These are phyloP conservation scores for Candida alai DNA, from an alignment of 805 yeast genomes.

Conservation along the genomic window DNA sequence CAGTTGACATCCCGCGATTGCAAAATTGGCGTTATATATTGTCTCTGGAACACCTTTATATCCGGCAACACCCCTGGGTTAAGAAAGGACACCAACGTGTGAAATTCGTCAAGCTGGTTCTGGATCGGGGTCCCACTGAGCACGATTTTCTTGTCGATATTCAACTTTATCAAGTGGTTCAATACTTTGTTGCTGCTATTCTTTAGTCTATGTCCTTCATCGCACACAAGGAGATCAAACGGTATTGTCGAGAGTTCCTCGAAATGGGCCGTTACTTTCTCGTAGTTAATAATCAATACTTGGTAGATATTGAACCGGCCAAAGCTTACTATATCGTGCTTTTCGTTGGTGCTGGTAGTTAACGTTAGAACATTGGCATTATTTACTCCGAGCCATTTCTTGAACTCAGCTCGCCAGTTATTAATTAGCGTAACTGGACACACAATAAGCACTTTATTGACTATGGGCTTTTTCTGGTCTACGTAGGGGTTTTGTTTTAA, in stretches of 20 bases:
- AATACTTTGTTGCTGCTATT: constrained; percentile 68
- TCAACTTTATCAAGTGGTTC: constrained; percentile 52
- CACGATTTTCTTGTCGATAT: constrained; percentile 55
- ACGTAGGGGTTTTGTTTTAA: constrained; percentile 56
- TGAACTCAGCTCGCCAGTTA: constrained; percentile 87
- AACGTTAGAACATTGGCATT: constrained; percentile 65
- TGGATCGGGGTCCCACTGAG: constrained; percentile 93
- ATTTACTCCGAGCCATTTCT: constrained; percentile 76
- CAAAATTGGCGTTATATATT: constrained; percentile 66
- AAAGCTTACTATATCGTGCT: constrained; percentile 54
- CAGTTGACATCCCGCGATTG: constrained; percentile 64
- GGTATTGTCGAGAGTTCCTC: constrained; percentile 45
- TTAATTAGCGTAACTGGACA: constrained; percentile 88
- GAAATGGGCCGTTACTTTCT: constrained; percentile 58
- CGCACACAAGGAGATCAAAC: constrained; percentile 78
- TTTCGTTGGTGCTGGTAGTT: constrained; percentile 50
- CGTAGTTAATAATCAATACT: constrained; percentile 84
- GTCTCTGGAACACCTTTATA: constrained; percentile 52
- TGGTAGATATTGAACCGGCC: constrained; percentile 71
- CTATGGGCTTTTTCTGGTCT: constrained; percentile 27
- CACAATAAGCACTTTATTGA: constrained; percentile 66
- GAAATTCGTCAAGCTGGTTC: constrained; percentile 83
- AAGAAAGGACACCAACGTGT: constrained; percentile 72
- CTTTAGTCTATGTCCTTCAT: constrained; percentile 92
- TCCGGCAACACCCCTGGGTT: constrained; percentile 81